phyloP scores from a whole-genome alignment of 2,329 filamentous ascomycete species.

The Fusarium sp. region DNA sequence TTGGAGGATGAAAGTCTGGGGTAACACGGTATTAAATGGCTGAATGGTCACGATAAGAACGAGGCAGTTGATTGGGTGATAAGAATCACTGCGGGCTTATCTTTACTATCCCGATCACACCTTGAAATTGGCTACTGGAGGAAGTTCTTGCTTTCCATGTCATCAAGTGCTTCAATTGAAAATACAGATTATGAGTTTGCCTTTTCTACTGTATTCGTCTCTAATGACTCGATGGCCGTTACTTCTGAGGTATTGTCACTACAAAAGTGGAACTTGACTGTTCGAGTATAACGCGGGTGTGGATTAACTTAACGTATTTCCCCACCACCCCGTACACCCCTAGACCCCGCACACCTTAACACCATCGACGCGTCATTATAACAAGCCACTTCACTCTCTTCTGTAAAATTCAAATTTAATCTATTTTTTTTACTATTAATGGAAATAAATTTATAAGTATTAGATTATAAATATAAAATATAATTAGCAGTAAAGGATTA shows the following conservation, averaged over 20 bases:
- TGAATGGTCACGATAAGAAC: not conserved
- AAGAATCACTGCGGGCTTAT: not conserved
- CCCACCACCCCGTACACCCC: no score
- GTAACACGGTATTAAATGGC: not conserved
- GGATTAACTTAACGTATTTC: not conserved
- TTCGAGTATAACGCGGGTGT: not conserved
- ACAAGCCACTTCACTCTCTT: no score
- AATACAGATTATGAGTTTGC: accelerated
- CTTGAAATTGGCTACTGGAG: no score
- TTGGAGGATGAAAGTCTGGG: not conserved
- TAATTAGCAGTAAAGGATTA: no score
- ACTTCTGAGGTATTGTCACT: not conserved
- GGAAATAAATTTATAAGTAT: no score
- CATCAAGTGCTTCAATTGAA: not conserved
- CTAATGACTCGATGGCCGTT: accelerated
- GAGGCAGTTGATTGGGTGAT: not conserved
- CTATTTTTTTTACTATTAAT: no score
- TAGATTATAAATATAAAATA: no score
- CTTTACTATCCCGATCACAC: not conserved
- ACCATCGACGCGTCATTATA: no score
- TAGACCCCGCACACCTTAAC: no score
- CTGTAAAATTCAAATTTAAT: no score
- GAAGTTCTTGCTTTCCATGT: not conserved
- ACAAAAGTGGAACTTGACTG: not conserved
- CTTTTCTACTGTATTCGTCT: accelerated